Evolutionary conservation across 805 yeast genomes (phyloP).

Genomic region (Kodamaea leandrae): DNA sequence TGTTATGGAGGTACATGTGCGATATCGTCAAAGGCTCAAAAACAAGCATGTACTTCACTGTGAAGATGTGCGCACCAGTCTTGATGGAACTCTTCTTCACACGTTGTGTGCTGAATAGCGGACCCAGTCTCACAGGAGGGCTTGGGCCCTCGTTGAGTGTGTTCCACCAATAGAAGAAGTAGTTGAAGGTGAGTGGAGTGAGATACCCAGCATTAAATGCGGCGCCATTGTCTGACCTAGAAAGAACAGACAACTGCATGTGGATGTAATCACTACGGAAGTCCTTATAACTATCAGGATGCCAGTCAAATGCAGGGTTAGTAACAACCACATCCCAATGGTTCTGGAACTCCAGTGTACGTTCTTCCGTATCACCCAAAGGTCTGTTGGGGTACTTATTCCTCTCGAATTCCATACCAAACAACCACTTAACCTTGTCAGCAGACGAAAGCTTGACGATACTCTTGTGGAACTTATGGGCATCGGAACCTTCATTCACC

Average conservation of each 20-base stretch:
- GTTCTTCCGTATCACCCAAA: constrained; percentile 37
- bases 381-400: constrained; percentile 34
- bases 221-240: constrained; percentile 28
- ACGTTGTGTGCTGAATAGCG: constrained; percentile 21
- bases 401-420: constrained; percentile 73
- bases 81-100: constrained; percentile 24
- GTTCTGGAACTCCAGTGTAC: constrained; percentile 51
- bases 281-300: constrained; percentile 75
- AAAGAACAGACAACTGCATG: constrained; percentile 38
- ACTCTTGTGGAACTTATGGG: constrained; percentile 35
- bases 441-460: constrained; percentile 54
- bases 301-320: constrained; percentile 54
- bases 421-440: constrained; percentile 72
- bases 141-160: constrained; percentile 30
- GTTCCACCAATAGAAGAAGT: constrained; percentile 45
- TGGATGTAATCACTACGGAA: constrained; percentile 84
- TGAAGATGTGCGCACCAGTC: constrained; percentile 39
- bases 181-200: constrained; percentile 37
- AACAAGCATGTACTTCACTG: constrained; percentile 40
- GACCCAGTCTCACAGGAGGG: constrained; percentile 37
- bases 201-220: constrained; percentile 36
- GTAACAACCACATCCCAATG: constrained; percentile 64
- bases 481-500: constrained; percentile 20
- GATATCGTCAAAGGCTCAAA: constrained; percentile 41
- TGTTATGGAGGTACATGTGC: constrained; percentile 33